Conservation (phyloP, 495 filamentous ascomycete genomes). For the Coniosporium apollinis region DNA sequence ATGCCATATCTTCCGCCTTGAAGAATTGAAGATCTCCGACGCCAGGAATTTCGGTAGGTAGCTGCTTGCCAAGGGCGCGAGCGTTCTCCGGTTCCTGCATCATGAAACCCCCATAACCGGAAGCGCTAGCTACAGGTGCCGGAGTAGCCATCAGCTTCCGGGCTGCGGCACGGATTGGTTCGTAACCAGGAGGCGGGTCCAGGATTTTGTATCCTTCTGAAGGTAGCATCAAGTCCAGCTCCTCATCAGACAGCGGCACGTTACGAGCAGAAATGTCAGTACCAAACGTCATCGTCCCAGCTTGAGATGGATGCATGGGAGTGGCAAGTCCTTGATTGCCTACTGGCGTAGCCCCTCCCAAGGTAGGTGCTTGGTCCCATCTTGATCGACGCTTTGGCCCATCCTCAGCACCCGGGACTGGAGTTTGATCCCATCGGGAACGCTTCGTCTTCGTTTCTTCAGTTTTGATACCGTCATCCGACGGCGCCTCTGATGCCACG, state of each 20-base stretch:
- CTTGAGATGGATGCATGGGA: slow-evolving; percentile 68
- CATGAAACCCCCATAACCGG: slow-evolving; percentile 73
- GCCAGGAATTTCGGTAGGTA: slow-evolving; percentile 92
- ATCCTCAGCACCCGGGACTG: slow-evolving; percentile 38
- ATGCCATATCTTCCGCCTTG: slow-evolving; percentile 97
- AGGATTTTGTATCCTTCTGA: slow-evolving; percentile 86
- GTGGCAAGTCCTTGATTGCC: slow-evolving; percentile 69
- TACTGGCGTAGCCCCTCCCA: slow-evolving; percentile 58
- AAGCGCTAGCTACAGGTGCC: slow-evolving; percentile 41
- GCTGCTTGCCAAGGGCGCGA: slow-evolving; percentile 66
- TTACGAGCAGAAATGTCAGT: slow-evolving; percentile 67
- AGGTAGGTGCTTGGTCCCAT: slow-evolving; percentile 72
- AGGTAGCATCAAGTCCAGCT: slow-evolving; percentile 83
- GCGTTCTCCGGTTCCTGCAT: slow-evolving; percentile 87
- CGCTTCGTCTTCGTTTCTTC: slow-evolving; percentile 48
- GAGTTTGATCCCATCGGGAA: slow-evolving; percentile 84
- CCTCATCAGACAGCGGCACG: slow-evolving; percentile 74
- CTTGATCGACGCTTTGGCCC: slow-evolving; percentile 36
- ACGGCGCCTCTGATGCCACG: slow-evolving; percentile 37
- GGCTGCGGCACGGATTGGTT: slow-evolving; percentile 59
- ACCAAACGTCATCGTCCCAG: slow-evolving; percentile 47
- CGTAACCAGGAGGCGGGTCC: slow-evolving; percentile 84
- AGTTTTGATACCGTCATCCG: slow-evolving; percentile 21
- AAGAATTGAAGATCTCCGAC: slow-evolving; percentile 97
- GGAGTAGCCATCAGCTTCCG: slow-evolving; percentile 68